A percentile compares a stretch with the other conserved stretches of the same genome.
Evolutionary conservation across 1,139 yeast species (phyloP).

Genomic region (Casaregolazyma suthepensis): DNA sequence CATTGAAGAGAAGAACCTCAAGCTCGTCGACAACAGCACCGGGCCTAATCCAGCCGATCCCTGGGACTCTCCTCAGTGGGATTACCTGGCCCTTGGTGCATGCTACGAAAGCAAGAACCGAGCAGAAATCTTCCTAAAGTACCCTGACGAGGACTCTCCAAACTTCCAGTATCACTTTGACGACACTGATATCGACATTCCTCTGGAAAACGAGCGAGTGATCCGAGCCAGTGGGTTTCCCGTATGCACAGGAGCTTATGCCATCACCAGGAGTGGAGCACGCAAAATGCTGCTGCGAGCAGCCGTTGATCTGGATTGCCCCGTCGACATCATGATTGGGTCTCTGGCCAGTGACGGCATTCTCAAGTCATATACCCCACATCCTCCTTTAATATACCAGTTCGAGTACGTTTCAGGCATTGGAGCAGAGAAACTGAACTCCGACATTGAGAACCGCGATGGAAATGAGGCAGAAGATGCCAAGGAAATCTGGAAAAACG

Average conservation of each 20-base stretch:
- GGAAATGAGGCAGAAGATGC: neutral
- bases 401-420: conserved; percentile 17
- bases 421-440: conserved; percentile 15
- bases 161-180: conserved; percentile 6
- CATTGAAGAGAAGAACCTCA: neutral
- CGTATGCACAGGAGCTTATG: conserved; percentile 20
- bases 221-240: conserved; percentile 11
- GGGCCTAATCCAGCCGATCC: conserved; percentile 12
- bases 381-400: conserved; percentile 16
- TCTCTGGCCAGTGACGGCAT: conserved; percentile 10
- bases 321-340: conserved; percentile 16
- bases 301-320: conserved; percentile 14
- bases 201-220: conserved; percentile 12
- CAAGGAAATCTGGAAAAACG: conserved; percentile 5
- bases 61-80: conserved; percentile 12
- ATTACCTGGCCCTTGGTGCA: conserved; percentile 10
- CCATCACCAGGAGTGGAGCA: conserved; percentile 17
- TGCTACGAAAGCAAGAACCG: conserved; percentile 7
- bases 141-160: conserved; percentile 14
- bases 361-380: conserved; percentile 13
- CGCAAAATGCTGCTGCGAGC: conserved; percentile 14
- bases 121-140: conserved; percentile 7
- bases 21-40: neutral
- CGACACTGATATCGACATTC: neutral
- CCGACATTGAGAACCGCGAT: conserved; percentile 11